Evolutionary conservation across 108 stramenopile species (phyloP).

Genomic region (Aureococcus anophagefferens): DNA sequence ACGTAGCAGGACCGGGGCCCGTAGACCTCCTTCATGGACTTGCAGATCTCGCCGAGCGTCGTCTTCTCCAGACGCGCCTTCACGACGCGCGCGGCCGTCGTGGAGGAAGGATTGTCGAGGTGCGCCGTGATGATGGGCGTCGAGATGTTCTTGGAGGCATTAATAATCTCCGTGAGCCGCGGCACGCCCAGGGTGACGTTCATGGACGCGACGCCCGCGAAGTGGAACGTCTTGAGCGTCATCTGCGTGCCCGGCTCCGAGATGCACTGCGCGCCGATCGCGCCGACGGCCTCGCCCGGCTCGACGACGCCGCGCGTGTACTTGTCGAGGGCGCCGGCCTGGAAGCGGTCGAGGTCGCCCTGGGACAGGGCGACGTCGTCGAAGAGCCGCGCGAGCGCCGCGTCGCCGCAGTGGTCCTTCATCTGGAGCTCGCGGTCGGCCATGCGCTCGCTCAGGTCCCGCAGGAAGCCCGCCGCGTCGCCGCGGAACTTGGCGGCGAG

Average conservation of each 20-base stretch:
- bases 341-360: slow-evolving; percentile 59
- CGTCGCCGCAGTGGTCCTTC: not conserved
- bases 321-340: slow-evolving; percentile 60
- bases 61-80: slow-evolving; percentile 97
- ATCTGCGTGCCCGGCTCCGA: slow-evolving; percentile 96
- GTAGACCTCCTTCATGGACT: slow-evolving; percentile 91
- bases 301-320: slow-evolving; percentile 70
- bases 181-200: slow-evolving; percentile 98
- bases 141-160: slow-evolving; percentile 90
- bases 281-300: slow-evolving; percentile 93
- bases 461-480: not conserved
- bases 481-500: not conserved
- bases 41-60: slow-evolving; percentile 79
- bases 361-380: slow-evolving; percentile 35
- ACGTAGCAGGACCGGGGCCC: slow-evolving; percentile 60
- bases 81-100: slow-evolving; percentile 79
- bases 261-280: slow-evolving; percentile 91
- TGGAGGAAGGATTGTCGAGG: slow-evolving; percentile 56
- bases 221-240: slow-evolving; percentile 97
- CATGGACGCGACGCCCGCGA: slow-evolving; percentile 98
- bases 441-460: not conserved
- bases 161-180: slow-evolving; percentile 96
- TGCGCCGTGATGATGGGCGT: slow-evolving; percentile 97
- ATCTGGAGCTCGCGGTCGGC: too few species aligned
- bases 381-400: not conserved